Base-by-base conservation (phyloP, 1,284 basidiomycete species). In the Puccinia horiana region DNA sequence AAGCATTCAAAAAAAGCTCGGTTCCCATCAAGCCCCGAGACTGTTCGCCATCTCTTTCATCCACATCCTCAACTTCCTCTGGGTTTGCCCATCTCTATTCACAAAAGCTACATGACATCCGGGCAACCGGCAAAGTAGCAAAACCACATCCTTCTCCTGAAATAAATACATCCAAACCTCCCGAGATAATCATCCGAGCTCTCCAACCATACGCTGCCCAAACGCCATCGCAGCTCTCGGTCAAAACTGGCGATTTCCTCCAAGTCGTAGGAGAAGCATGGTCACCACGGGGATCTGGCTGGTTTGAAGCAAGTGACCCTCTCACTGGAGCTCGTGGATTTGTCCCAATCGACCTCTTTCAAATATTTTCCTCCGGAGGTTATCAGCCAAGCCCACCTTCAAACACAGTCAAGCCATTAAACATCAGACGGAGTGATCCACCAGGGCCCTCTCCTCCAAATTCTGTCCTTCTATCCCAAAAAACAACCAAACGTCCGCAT, bases 221-320 rank as follows among this genome's bases (percentile, higher is more conserved):
- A 81, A 91, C 92, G 0, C 93, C 95, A 0, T 92, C 94, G 86
- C 93, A 98, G 86, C 91, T 99, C 79, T 91, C 93, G 63, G 99
- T 98, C 87, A 90, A 91, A 84, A 93, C 93, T 88, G 97, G 97
- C 83, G 97, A 99, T 88, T 98, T 98, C 88, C 98, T 98, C 89
- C 94, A 98, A 88, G 96, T 99, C 82, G 90, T 94, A 49, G 91
- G 91, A 83, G 94, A 96, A 85, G 88, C 90, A 23, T 69, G 91
- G 82, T 70, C 83, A 73, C 86, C 88, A 65, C 86, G 89, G 35
- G 86, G 87, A n/a, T 6, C 61, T n/a, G 85, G 87, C 54, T 88
- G 88, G 88, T 88, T 88, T 83, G 88, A 88, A 78, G 88, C 88
- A 1, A 86, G 85, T 77, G 88, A 99, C 87, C 96, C 97, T 23